phyloP scores from a whole-genome alignment of 371 early-diverging fungal genomes.

The Parasitella parasitica region DNA sequence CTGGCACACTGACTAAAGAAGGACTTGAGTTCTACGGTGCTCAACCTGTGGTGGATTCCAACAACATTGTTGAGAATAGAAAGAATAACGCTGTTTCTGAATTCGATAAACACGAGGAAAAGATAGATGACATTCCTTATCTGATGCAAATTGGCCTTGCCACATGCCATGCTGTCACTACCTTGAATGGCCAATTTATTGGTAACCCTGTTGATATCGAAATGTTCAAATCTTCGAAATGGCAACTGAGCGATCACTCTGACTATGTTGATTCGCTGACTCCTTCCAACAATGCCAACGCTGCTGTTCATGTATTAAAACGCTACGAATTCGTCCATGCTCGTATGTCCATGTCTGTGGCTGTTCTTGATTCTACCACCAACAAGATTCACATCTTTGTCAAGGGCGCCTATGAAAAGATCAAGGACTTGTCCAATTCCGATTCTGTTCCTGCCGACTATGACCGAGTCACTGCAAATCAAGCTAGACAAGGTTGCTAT shows the following conservation, averaged over 20 bases:
- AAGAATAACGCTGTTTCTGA: constrained; percentile 12
- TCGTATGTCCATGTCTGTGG: constrained; percentile 82
- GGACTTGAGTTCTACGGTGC: constrained; percentile 62
- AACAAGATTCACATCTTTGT: constrained; percentile 68
- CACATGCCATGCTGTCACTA: constrained; percentile 82
- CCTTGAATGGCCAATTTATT: constrained; percentile 67
- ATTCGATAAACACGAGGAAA: constrained; percentile 32
- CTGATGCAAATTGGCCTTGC: constrained; percentile 66
- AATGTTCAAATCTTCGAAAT: constrained; percentile 81
- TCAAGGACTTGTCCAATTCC: constrained; percentile 57
- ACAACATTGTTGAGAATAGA: constrained; percentile 34
- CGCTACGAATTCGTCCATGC: constrained; percentile 88
- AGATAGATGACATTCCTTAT: constrained; percentile 35
- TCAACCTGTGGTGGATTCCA: constrained; percentile 25
- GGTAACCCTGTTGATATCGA: constrained; percentile 91
- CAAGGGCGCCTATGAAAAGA: constrained; percentile 84
- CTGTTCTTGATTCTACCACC: constrained; percentile 61
- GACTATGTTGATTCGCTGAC: constrained; percentile 47
- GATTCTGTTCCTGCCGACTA: constrained; percentile 67
- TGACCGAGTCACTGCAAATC: constrained; percentile 49
- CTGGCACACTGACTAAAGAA: constrained; percentile 68
- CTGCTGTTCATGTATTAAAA: constrained; percentile 58
- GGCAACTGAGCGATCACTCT: constrained; percentile 29
- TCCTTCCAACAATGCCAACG: constrained; percentile 28
- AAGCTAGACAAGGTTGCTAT: constrained; percentile 78